Conservation (phyloP, 192 early-diverging fungal genomes). For the Jimgerdemannia lactiflua region DNA sequence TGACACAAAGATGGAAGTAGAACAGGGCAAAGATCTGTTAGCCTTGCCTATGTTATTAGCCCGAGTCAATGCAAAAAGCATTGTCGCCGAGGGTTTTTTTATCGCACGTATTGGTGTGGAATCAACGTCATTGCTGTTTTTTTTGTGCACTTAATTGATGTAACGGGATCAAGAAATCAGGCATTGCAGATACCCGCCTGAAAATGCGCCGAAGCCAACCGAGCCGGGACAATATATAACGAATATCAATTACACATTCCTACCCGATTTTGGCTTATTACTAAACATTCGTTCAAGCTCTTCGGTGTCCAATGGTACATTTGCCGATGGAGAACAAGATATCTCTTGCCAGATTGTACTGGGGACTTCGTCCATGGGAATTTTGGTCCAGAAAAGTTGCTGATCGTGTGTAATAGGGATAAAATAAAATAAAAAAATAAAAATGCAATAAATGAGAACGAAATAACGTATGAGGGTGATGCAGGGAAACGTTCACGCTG, state of each 20-base stretch:
- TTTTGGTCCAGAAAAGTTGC: conserved; percentile 58
- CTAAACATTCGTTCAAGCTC: conserved; percentile 50
- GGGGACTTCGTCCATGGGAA: conserved; percentile 38
- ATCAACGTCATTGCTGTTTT: background rate
- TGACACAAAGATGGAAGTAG: no score
- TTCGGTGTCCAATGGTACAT: conserved; percentile 33
- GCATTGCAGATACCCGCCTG: background rate
- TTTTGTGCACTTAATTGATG: background rate
- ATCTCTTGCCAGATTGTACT: conserved; percentile 56
- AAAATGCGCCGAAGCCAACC: background rate
- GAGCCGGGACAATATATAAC: background rate
- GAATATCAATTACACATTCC: background rate
- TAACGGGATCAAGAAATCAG: background rate
- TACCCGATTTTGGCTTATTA: conserved; percentile 27
- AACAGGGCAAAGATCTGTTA: background rate
- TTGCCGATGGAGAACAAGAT: background rate
- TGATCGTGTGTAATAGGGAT: conserved; percentile 2
- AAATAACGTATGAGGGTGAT: no score
- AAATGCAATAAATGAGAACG: no score
- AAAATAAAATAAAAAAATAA: no score
- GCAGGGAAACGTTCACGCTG: no score
- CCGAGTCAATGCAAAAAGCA: conserved; percentile 46
- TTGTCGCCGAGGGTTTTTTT: conserved; percentile 35
- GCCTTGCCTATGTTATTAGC: conserved; percentile 55
- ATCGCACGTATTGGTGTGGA: conserved; percentile 8